Evolutionary conservation across 164 flowering plant species (phyloP), one percentile per base, ranked within the genome.

Genomic region (Cinnamomum chago): DNA sequence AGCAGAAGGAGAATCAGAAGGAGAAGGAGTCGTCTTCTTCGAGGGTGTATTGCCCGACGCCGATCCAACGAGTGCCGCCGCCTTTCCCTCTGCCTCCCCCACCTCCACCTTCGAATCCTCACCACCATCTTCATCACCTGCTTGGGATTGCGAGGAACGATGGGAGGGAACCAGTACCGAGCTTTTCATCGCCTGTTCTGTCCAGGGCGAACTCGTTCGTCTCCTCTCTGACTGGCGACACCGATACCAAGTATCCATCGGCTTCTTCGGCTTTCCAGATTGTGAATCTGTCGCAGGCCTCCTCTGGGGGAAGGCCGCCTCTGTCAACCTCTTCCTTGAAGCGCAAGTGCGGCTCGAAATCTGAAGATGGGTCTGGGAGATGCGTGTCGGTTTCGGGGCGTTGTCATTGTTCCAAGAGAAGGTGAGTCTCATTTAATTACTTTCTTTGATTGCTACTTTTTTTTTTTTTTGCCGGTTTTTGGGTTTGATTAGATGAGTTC

Each of bases 361-460:
- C 92, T 27, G 92, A 89, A n/a, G 88, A 79, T 51, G 77, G 79
- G 14, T 87, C 90, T 65, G 89, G 80, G 67, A 85, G 85, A 82
- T 85, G 90, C 73, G 81, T 84, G 23, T 83, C 79, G 0, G 81
- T 33, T 15, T 83, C 91, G 6, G 87, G 89, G 20, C 82, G 91
- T 11, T 93, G 98, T 82, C 97, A 92, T 84, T 93, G 99, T 69
- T 88, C 97, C 28, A 95, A 95, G 82, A 82, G 88, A 73, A 91
- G 93, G 99, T 95, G 51, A 13, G 50, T 14, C 3, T 18, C 33
- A 15, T 50, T 68, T 64, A 25, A 64, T 10, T 70, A 22, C 58
- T 2, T 5, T 7, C 6, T 35, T 12, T 15, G 13, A 18, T 15
- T 35, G 47, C 47, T 40, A 17, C 33, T 71, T 68, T 11, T 0